phyloP scores from a whole-genome alignment of 176 grass and related monocot species.

The Raddia distichophylla region DNA sequence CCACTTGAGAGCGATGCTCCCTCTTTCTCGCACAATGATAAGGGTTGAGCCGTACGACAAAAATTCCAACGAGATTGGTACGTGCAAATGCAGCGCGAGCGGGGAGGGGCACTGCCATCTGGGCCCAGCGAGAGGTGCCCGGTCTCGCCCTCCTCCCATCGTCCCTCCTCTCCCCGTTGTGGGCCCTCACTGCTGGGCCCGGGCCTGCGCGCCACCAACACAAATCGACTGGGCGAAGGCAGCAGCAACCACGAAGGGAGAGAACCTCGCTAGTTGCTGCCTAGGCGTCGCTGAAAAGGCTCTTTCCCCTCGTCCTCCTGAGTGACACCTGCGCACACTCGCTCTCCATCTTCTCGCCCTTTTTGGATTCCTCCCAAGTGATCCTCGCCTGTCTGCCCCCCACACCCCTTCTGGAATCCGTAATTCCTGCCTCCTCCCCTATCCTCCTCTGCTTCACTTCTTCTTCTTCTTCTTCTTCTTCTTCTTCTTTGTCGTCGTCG shows the following conservation, averaged over 20 bases:
- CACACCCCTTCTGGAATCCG: constrained; percentile 49
- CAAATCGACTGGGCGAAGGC: constrained; percentile 19
- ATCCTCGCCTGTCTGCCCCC: constrained; percentile 45
- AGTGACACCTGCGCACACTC: background rate
- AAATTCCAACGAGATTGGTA: no score
- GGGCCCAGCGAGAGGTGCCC: no score
- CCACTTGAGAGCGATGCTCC: no score
- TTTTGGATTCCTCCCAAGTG: constrained; percentile 47
- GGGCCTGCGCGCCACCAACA: background rate
- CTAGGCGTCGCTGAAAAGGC: constrained; percentile 34
- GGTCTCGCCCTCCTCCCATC: no score
- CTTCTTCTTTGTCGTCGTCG: no score
- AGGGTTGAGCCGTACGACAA: no score
- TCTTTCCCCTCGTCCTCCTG: background rate
- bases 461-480: constrained; percentile 8
- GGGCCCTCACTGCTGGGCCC: no score
- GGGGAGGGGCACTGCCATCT: no score
- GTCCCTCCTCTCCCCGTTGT: no score
- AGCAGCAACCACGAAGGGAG: constrained; percentile 3
- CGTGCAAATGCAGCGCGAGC: no score
- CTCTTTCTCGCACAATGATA: no score
- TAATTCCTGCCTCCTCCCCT: constrained; percentile 30
- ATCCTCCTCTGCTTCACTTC: constrained; percentile 7
- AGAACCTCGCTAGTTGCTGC: constrained; percentile 5
- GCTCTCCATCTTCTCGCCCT: background rate